Conservation (phyloP, 2,329 filamentous ascomycete genomes). For the Penicillium verrucosum region DNA sequence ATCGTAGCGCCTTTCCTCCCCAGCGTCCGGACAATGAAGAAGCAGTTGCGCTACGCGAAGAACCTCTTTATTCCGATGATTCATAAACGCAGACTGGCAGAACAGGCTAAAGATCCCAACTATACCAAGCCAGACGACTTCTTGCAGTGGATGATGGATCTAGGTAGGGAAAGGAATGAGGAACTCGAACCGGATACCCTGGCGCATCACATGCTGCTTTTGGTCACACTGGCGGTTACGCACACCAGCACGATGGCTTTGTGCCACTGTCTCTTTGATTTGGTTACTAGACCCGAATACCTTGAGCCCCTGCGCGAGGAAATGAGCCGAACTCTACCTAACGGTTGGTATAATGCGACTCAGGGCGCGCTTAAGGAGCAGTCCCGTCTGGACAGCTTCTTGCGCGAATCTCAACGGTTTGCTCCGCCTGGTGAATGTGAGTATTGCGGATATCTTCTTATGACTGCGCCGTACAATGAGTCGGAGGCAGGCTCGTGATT, state of each 20-base stretch:
- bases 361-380: slow-evolving; percentile 19
- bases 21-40: slow-evolving; percentile 31
- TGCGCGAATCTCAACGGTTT: slow-evolving; percentile 31
- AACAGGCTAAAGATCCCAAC: slow-evolving; percentile 12
- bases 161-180: slow-evolving; percentile 18
- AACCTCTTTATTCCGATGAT: slow-evolving; percentile 37
- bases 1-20: slow-evolving; percentile 36
- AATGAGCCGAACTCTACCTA: slow-evolving; percentile 30
- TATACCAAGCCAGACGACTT: slow-evolving; percentile 31
- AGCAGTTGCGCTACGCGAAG: slow-evolving; percentile 30
- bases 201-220: slow-evolving; percentile 26
- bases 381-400: slow-evolving; percentile 28
- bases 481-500: background rate
- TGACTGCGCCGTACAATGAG: background rate
- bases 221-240: slow-evolving; percentile 28
- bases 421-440: slow-evolving; percentile 29
- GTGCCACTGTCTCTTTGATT: slow-evolving; percentile 50
- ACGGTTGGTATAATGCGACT: slow-evolving; percentile 27
- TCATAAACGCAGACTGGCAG: slow-evolving; percentile 25
- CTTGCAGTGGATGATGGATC: slow-evolving; percentile 35
- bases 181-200: slow-evolving; percentile 22
- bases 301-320: slow-evolving; percentile 52
- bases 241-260: slow-evolving; percentile 31
- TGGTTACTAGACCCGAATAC: slow-evolving; percentile 51
- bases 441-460: background rate